Conservation (phyloP, 352 stramenopile genomes). For the Halophytophthora batemanensis region DNA sequence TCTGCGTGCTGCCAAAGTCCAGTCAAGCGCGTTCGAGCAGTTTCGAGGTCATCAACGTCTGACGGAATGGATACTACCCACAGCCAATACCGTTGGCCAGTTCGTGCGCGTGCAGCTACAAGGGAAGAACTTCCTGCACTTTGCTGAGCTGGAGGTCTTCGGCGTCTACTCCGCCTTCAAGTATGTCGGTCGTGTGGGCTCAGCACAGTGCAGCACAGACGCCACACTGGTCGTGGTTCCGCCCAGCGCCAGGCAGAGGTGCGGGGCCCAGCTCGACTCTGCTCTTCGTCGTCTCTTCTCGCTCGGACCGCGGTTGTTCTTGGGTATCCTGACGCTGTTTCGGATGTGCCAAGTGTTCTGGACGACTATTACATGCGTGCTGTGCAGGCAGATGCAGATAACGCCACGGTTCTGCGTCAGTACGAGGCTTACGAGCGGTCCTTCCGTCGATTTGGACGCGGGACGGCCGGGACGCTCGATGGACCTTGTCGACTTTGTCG, state of each 20-base stretch:
- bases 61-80: constrained; percentile 87
- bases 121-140: constrained; percentile 86
- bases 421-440: constrained; percentile 83
- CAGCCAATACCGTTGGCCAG: constrained; percentile 76
- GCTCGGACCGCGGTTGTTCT: background rate
- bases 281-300: background rate
- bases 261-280: constrained; percentile 9
- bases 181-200: constrained; percentile 78
- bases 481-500: constrained; percentile 76
- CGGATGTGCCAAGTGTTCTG: constrained; percentile 27
- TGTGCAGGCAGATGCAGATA: constrained; percentile 88
- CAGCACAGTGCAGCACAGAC: constrained; percentile 81
- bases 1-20: constrained; percentile 79
- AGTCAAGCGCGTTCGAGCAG: constrained; percentile 74
- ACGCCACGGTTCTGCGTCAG: constrained; percentile 88
- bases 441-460: constrained; percentile 74
- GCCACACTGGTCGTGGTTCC: constrained; percentile 87
- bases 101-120: constrained; percentile 88
- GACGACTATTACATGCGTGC: constrained; percentile 87
- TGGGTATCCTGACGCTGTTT: background rate
- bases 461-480: constrained; percentile 20
- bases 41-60: constrained; percentile 76
- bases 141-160: constrained; percentile 91
- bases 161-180: constrained; percentile 84
- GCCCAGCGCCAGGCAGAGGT: constrained; percentile 60